Base-by-base conservation (phyloP, 768 basidiomycete species). In the Russula sp. region DNA sequence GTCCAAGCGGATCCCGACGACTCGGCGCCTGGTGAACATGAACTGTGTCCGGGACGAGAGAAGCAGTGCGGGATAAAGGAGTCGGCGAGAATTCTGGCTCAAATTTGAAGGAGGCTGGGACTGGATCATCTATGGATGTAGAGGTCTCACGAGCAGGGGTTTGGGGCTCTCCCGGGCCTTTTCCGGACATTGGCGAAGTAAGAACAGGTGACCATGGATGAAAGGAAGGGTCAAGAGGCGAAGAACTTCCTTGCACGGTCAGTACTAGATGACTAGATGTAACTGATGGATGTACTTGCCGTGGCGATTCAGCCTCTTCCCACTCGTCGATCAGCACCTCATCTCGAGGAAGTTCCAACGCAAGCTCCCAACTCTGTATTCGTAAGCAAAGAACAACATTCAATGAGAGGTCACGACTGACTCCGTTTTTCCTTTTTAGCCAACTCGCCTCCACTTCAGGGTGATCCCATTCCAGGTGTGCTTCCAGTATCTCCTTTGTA, bases 401-500 rank as follows among this genome's bases (percentile, higher is more conserved):
- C 32, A 5, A 61, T 25, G 46, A 7, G 42, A 38, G n/a, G 16
- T 20, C 36, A 25, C 16, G 29, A 69, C 71, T 48, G 35, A 70
- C 69, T 35, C 65, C 56, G 34, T 60, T 39, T 48, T 71, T 64
- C n/a, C 69, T 58, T 13, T 38, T 46, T 36, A 34, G 52, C 81
- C 83, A 83, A 35, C 60, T 61, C 9, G 69, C 68, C 42, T 68
- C 63, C 36, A 80, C 73, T n/a, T 73, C 74, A 1, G 67, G 25
- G 60, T 86, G 85, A 66, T 82, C 81, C 72, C 76, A 76, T 8
- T 68, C 59, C 25, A 86, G 62, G 67, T 86, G 85, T n/a, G 67
- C 75, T 32, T 67, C 68, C 1, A 86, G 70, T 75, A 80, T 76
- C 32, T 68, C 74, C 13, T 69, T 72, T 25, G 77, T 79, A 8